A percentile compares a stretch with the other conserved stretches of the same genome.
phyloP scores from a whole-genome alignment of 177 flowering plant genomes.

The Vitis hybrid region DNA sequence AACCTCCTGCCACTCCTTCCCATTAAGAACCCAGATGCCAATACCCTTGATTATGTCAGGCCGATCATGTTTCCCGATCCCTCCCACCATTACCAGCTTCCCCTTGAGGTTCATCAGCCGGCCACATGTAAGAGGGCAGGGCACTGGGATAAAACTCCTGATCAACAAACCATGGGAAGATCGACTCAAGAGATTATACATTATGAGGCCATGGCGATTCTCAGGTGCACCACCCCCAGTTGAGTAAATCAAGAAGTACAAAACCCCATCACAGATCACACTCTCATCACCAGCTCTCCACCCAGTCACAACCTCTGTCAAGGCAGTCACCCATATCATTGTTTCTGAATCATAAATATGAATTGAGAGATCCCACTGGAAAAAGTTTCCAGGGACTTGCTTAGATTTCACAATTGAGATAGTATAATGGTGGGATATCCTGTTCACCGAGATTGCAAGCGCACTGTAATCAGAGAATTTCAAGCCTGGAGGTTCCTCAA shows the following conservation, averaged over 20 bases:
- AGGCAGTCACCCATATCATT: constrained; percentile 59
- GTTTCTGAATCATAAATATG: constrained; percentile 67
- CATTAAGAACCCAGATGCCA: constrained; percentile 62
- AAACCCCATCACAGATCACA: constrained; percentile 67
- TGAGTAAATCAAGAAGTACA: constrained; percentile 79
- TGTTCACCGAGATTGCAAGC: constrained; percentile 63
- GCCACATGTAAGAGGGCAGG: constrained; percentile 68
- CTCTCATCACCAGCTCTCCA: constrained; percentile 96
- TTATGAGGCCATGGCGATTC: constrained; percentile 52
- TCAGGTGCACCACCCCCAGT: constrained; percentile 54
- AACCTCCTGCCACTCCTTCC: constrained; percentile 62
- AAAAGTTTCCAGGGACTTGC: constrained; percentile 76
- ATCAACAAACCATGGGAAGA: constrained; percentile 38
- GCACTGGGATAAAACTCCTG: constrained; percentile 49
- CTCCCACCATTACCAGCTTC: constrained; percentile 72
- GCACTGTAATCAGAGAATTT: constrained; percentile 80
- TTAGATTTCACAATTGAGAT: constrained; percentile 71
- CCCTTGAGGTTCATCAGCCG: constrained; percentile 64
- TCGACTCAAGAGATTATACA: constrained; percentile 36
- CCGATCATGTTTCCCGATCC: constrained; percentile 64
- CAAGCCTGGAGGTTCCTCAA: constrained; percentile 63
- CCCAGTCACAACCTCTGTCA: constrained; percentile 71
- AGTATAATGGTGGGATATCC: constrained; percentile 40
- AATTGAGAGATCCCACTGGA: constrained; percentile 84
- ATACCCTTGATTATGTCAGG: constrained; percentile 74